Evolutionary conservation across 2,329 filamentous ascomycete species (phyloP).

Genomic region (Trichoderma pleuroti): DNA sequence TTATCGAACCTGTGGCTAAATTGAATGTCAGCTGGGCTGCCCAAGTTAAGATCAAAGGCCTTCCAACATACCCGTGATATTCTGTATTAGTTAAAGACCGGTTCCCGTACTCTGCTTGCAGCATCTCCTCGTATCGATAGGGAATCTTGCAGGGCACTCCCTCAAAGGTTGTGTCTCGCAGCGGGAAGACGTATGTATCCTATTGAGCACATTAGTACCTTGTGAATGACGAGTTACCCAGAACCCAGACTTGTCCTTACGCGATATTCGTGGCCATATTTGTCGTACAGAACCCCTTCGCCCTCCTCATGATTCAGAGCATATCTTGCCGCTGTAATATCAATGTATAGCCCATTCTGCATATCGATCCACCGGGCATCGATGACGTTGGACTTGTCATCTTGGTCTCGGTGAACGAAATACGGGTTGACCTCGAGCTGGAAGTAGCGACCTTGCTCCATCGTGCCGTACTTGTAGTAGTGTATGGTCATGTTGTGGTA

Average conservation of each 20-base stretch:
- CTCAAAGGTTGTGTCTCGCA: slow-evolving; percentile 67
- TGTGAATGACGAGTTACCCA: neutral
- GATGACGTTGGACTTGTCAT: slow-evolving; percentile 42
- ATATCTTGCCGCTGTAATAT: slow-evolving; percentile 51
- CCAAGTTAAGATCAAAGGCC: neutral
- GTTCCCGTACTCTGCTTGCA: slow-evolving; percentile 55
- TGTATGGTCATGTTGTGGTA: slow-evolving; percentile 60
- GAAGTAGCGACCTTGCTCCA: slow-evolving; percentile 41
- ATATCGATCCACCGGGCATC: slow-evolving; percentile 51
- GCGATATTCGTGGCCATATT: slow-evolving; percentile 49
- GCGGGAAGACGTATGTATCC: slow-evolving; percentile 62
- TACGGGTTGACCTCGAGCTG: slow-evolving; percentile 49
- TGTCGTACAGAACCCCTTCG: slow-evolving; percentile 47
- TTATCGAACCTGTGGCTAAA: slow-evolving; percentile 42
- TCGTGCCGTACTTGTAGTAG: slow-evolving; percentile 40
- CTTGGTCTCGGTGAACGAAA: slow-evolving; percentile 36
- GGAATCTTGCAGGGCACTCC: slow-evolving; percentile 64
- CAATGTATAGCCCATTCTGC: slow-evolving; percentile 46
- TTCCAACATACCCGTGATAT: slow-evolving; percentile 47
- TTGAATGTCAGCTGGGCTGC: neutral
- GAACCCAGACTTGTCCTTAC: slow-evolving; percentile 29
- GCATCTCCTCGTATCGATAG: slow-evolving; percentile 55
- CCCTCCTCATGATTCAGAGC: slow-evolving; percentile 42
- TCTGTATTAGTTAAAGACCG: slow-evolving; percentile 49
- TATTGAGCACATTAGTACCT: slow-evolving; percentile 23